Base-by-base conservation (phyloP, 371 early-diverging fungal species). In the Mucor irregularis region DNA sequence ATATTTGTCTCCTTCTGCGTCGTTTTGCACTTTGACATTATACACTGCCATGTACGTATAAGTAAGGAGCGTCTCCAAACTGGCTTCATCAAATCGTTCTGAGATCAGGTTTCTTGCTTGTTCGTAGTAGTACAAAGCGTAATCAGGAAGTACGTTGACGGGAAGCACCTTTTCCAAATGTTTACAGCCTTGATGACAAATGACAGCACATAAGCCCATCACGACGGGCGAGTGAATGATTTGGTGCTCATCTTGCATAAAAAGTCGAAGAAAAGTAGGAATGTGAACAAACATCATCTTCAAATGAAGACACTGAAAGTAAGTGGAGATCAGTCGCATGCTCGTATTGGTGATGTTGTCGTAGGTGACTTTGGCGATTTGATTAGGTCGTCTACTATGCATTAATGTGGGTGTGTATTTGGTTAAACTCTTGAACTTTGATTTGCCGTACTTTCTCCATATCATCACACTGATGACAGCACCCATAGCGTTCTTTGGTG, bases 61-160 rank as follows among this genome's bases (percentile, higher is more conserved):
- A 0, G 66, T 57, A 2, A 57, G 16, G 9, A 67, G 31, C 1
- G 58, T 58, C 25, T 77, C 77, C 26, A 77, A 17, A 8, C 25
- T 54, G 16, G 55, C 30, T n/a, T 71, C 61, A 35, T 77, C 77
- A 46, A 77, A 74, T 2, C 55, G 56, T 4, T 77, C 77, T 8
- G 52, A 40, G 7, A 69, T 29, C 25, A 63, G 25, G 3, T 67
- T 64, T 5, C 64, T 61, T 1, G 77, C 71, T 9, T 58, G 53
- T 14, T 71, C 69, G 19, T 60, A 68, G 26, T 66, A 77, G 31
- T 59, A 73, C 17, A 29, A 21, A 4, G 47, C 69, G 34, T 73
- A 71, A 11, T 53, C 61, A 5, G 29, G 10, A 5, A 49, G 17
- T 5, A 52, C 53, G 0, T 64, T 50, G 3, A 26, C 9, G 7